These are phyloP conservation scores for slime mould (Dictyostelium discoideum) DNA, from an alignment of 78 protist genomes.

Conservation along the genomic window dicty_2.7 NC_007089.4:3979501-3980000, in stretches of 20 bases:
- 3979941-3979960: neutral
- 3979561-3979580: no score
- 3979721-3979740: neutral
- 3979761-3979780: neutral
- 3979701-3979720: neutral
- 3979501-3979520: no score
- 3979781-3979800: neutral
- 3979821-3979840: conserved; percentile 9
- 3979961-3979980: neutral
- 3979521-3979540: no score
- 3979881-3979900: conserved; percentile 56
- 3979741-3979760: neutral
- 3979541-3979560: no score
- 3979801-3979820: conserved; percentile 21
- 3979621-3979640: no score
- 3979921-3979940: neutral
- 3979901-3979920: neutral
- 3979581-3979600: no score
- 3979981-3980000: neutral
- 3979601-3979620: no score
- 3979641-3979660: neutral
- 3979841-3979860: conserved; percentile 59
- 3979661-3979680: neutral
- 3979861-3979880: conserved; percentile 39
- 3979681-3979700: neutral